Evolutionary conservation across 345 rosid genomes (phyloP).

Genomic region (Ailanthus altissimus): DNA sequence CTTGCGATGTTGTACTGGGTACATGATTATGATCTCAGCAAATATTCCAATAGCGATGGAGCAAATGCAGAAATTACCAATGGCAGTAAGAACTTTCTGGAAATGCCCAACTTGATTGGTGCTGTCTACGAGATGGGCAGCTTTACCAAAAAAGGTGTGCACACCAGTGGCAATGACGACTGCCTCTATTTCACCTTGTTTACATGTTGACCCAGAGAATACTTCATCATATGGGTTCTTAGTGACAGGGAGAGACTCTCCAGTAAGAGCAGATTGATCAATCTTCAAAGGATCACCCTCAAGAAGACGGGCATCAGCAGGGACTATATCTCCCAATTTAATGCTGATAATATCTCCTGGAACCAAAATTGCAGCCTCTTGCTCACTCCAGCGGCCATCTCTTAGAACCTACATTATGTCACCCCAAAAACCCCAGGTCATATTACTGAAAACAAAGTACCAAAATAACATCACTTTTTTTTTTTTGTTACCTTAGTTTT

Average conservation of each 20-base stretch:
- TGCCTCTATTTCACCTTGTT: slow-evolving; percentile 90
- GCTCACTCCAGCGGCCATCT: slow-evolving; percentile 84
- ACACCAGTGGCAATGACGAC: slow-evolving; percentile 93
- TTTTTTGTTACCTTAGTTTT: slow-evolving; percentile 64
- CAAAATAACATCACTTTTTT: not conserved
- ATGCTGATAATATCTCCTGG: slow-evolving; percentile 90
- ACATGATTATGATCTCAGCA: slow-evolving; percentile 74
- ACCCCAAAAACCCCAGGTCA: not conserved
- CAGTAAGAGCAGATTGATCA: slow-evolving; percentile 95
- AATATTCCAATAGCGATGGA: slow-evolving; percentile 73
- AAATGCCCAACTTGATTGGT: slow-evolving; percentile 92
- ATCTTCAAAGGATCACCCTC: slow-evolving; percentile 92
- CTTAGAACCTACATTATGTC: slow-evolving; percentile 57
- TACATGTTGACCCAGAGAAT: slow-evolving; percentile 89
- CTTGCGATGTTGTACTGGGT: slow-evolving; percentile 67
- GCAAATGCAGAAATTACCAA: slow-evolving; percentile 95
- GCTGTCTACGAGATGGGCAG: slow-evolving; percentile 93
- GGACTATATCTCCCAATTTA: slow-evolving; percentile 84
- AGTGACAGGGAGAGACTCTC: slow-evolving; percentile 87
- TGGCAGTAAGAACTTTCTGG: slow-evolving; percentile 80
- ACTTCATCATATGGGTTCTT: slow-evolving; percentile 79
- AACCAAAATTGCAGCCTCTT: slow-evolving; percentile 87
- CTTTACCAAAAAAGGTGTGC: slow-evolving; percentile 94
- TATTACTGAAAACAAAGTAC: not conserved
- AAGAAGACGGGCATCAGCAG: slow-evolving; percentile 96